Conservation (phyloP, 192 early-diverging fungal species). For the Backusella mclennaniae region DNA sequence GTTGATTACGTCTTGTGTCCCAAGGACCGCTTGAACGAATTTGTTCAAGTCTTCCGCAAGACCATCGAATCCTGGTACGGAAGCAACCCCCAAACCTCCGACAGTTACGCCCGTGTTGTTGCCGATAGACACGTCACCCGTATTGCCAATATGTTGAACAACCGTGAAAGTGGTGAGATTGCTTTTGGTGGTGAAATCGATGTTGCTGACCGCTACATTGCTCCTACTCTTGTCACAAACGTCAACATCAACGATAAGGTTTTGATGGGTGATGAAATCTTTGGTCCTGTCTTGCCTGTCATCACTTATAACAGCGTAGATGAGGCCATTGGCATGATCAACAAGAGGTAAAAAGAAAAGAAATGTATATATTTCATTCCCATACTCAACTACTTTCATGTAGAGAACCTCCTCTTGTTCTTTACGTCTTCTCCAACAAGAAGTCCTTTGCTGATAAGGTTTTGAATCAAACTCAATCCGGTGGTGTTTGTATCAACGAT, state of each 20-base stretch:
- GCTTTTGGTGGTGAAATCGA: slow-evolving; percentile 63
- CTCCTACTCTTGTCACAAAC: slow-evolving; percentile 79
- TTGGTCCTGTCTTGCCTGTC: slow-evolving; percentile 90
- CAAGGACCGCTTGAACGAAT: slow-evolving; percentile 39
- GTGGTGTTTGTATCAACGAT: slow-evolving; percentile 81
- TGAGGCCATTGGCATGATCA: slow-evolving; percentile 63
- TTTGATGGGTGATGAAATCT: slow-evolving; percentile 85
- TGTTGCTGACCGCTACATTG: slow-evolving; percentile 65
- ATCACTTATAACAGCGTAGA: slow-evolving; percentile 61
- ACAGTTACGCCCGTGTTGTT: slow-evolving; percentile 62
- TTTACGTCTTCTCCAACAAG: slow-evolving; percentile 71
- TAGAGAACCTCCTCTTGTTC: slow-evolving; percentile 73
- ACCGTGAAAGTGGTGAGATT: slow-evolving; percentile 45
- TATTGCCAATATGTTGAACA: slow-evolving; percentile 49
- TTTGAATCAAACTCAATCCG: slow-evolving; percentile 68
- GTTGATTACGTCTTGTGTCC: slow-evolving; percentile 74
- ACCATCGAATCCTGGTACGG: slow-evolving; percentile 42
- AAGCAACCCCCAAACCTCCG: slow-evolving; percentile 36
- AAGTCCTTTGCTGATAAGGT: slow-evolving; percentile 55
- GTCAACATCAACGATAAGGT: slow-evolving; percentile 54
- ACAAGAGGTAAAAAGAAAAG: slow-evolving; percentile 35
- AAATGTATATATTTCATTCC: neutral
- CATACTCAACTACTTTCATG: neutral
- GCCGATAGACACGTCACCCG: slow-evolving; percentile 62
- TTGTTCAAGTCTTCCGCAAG: slow-evolving; percentile 47